A percentile compares a stretch with the other conserved stretches of the same genome.
These are phyloP conservation scores for Leccinum subtestaceum DNA, from an alignment of 768 basidiomycete genomes.

Conservation along the genomic window DNA sequence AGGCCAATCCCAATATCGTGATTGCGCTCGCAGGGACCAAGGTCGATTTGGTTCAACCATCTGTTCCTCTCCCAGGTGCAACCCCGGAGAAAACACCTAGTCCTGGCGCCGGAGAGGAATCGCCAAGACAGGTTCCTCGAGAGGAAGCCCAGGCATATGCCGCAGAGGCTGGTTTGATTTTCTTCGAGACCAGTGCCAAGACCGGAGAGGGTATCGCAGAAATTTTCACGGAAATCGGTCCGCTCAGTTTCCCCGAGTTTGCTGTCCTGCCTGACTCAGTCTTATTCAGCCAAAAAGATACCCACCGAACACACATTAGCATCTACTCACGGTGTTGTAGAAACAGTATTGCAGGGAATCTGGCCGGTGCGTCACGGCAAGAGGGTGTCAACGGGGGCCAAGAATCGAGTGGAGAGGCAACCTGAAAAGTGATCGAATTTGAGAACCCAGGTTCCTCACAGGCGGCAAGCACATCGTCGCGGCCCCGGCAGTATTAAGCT, in stretches of 20 bases:
- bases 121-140: constrained; percentile 81
- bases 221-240: constrained; percentile 97
- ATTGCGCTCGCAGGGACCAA: constrained; percentile 99
- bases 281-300: constrained; percentile 66
- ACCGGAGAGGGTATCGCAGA: constrained; percentile 94
- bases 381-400: constrained; percentile 30
- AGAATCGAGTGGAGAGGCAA: too few species aligned
- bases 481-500: too few species aligned
- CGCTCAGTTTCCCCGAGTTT: constrained; percentile 20
- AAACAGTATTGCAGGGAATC: constrained; percentile 52
- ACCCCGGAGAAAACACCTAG: constrained; percentile 66
- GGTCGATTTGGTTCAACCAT: constrained; percentile 80
- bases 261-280: neutral
- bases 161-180: constrained; percentile 87
- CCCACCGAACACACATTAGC: constrained; percentile 94
- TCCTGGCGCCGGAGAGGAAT: constrained; percentile 60
- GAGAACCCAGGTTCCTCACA: too few species aligned
- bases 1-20: constrained; percentile 98
- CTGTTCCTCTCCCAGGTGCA: constrained; percentile 44
- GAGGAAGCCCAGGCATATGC: constrained; percentile 98
- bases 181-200: constrained; percentile 98
- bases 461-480: too few species aligned
- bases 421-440: too few species aligned
- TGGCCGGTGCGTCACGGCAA: constrained; percentile 49
- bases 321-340: constrained; percentile 67